Evolutionary conservation across 148 eudicot genomes (phyloP).

Genomic region (Hydrangea macrophylla): DNA sequence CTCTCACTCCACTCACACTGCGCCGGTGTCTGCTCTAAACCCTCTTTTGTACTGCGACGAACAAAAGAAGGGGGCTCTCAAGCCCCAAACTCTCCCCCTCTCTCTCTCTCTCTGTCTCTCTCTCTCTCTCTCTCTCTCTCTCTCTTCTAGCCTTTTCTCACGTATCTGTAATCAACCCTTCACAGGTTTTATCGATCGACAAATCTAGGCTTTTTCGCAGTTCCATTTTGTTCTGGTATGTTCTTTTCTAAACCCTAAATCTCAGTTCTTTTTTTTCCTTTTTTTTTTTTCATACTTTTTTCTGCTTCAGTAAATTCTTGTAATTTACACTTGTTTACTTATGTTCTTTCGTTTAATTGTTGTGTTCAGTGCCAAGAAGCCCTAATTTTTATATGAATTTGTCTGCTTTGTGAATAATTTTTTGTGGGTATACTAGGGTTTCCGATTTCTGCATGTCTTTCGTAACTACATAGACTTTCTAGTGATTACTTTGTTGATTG

Average conservation of each 20-base stretch:
- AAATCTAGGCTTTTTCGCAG: not conserved
- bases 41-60: not conserved
- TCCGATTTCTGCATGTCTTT: not conserved
- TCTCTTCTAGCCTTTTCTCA: no score
- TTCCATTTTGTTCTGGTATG: not conserved
- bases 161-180: not conserved
- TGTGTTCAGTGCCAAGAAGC: not conserved
- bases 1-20: no score
- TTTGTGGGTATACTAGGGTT: not conserved
- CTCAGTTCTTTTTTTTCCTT: not conserved
- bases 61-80: not conserved
- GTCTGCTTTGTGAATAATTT: not conserved
- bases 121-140: conserved; percentile 1
- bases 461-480: not conserved
- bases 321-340: not conserved
- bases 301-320: not conserved
- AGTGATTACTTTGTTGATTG: not conserved
- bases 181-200: not conserved
- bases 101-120: no score
- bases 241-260: not conserved
- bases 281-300: not conserved
- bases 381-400: not conserved
- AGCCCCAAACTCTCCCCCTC: conserved; percentile 6
- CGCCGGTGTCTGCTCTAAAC: not conserved
- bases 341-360: no score